Base-by-base conservation (phyloP, 495 filamentous ascomycete species). In the Hypoxylon lienhwacheense region DNA sequence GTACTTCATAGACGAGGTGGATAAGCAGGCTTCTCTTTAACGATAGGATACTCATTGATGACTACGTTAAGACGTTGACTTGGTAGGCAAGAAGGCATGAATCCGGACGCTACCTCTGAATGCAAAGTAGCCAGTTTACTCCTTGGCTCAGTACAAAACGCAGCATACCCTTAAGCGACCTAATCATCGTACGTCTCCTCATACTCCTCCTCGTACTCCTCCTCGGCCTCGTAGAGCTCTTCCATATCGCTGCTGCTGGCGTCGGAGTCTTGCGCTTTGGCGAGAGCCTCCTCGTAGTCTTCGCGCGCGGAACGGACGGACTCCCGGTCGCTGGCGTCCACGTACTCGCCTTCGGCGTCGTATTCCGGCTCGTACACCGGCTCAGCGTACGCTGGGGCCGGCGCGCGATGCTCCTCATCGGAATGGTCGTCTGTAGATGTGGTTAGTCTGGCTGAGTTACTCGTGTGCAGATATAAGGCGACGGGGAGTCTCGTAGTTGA, bases 171-270 rank as follows among this genome's bases (percentile, higher is more conserved):
- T 4, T 16, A 8, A 10, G 20, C n/a, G 7, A 26, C 8, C 12
- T 75, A 72, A 8, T 77, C 73, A 17, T 72, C 71, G 40, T 79
- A 79, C 0, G 66, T 63, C 50, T 76, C 74, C 59, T 81, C 79
- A 21, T 73, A 69, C 47, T 77, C 73, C 34, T 76, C 74, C 22
- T 73, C 55, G 25, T 77, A 73, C 63, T 77, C 73, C 24, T 77
- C 66, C 5, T 67, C 55, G 2, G 72, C 73, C 53, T 77, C 73
- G 46, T 73, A 65, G 0, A 74, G 63, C 43, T 68, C 70, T 50
- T 76, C 74, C 1, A 48, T 24, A 5, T 74, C 73, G 35, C 73
- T 76, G 29, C 72, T 75, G 39, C 72, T 73, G 1, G 71, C 70
- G 14, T 55, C 58, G 20, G 69, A 71, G 22, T 64, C 65, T 2